These are phyloP conservation scores for Botrytis tulipae DNA, from an alignment of 2,329 filamentous ascomycete genomes.

Conservation along the genomic window DNA sequence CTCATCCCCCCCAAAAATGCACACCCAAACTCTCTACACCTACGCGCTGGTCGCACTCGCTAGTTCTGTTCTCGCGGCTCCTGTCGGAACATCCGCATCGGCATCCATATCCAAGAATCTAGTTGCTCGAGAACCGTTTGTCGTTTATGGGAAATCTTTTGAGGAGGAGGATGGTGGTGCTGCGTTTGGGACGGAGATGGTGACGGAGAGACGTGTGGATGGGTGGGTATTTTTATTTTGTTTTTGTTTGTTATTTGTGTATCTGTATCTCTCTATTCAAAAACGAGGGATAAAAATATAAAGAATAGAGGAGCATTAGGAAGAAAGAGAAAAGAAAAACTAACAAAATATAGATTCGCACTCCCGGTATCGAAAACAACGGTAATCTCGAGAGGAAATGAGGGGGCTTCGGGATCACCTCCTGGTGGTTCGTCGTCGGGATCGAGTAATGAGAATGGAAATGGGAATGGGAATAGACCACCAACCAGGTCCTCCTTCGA, in stretches of 20 bases:
- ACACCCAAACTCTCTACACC: background rate
- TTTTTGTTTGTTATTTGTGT: too few species aligned
- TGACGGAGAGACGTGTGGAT: background rate
- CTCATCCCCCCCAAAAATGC: background rate
- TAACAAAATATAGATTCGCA: background rate
- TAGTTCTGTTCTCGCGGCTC: background rate
- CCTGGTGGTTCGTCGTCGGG: background rate
- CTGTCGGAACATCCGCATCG: background rate
- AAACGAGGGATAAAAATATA: background rate
- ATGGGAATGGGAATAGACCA: background rate
- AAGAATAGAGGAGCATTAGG: background rate
- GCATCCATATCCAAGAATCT: background rate
- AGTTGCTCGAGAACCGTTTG: background rate
- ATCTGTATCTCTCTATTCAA: background rate
- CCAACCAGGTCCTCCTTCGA: background rate
- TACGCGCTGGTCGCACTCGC: background rate
- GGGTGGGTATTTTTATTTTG: background rate
- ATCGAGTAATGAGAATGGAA: background rate
- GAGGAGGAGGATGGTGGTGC: background rate
- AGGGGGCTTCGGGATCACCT: background rate
- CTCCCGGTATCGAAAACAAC: background rate
- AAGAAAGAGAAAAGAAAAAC: background rate
- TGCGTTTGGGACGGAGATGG: background rate
- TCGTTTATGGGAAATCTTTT: background rate
- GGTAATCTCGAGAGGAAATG: background rate